These are phyloP conservation scores for Penstemon barbatus DNA, from an alignment of 257 asterid genomes.

Conservation along the genomic window DNA sequence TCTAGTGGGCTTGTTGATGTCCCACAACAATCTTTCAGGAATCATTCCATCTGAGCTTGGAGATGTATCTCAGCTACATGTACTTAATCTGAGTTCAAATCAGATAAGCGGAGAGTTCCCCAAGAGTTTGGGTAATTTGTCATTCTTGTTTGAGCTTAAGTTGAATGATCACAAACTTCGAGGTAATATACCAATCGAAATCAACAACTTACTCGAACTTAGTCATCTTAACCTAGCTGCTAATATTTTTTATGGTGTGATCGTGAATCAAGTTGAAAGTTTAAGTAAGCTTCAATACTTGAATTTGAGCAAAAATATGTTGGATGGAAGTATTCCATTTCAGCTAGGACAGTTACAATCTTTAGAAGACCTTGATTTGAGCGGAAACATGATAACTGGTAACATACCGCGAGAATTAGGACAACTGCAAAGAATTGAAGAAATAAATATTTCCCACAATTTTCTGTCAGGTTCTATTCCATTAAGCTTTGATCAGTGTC, in stretches of 20 bases:
- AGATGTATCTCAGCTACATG: constrained; percentile 19
- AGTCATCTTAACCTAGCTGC: constrained; percentile 25
- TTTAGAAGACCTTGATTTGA: constrained; percentile 33
- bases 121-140: constrained; percentile 25
- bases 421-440: constrained; percentile 17
- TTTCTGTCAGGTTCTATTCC: constrained; percentile 44
- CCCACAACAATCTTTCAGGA: constrained; percentile 39
- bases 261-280: constrained; percentile 36
- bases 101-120: constrained; percentile 31
- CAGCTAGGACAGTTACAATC: constrained; percentile 28
- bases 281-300: constrained; percentile 9
- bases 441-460: constrained; percentile 40
- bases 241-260: constrained; percentile 34
- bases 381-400: constrained; percentile 36
- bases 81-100: constrained; percentile 40
- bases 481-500: constrained; percentile 11
- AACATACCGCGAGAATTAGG: constrained; percentile 35
- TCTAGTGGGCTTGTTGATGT: constrained; percentile 26
- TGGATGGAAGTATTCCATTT: constrained; percentile 31
- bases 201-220: constrained; percentile 24
- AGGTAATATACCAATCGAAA: constrained; percentile 35
- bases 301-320: constrained; percentile 34
- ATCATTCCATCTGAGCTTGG: constrained; percentile 35
- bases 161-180: constrained; percentile 31
- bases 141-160: constrained; percentile 19